Evolutionary conservation across 1,284 basidiomycete genomes (phyloP), one percentile per base, ranked within the genome.

Genomic region (Marasmius sp.): DNA sequence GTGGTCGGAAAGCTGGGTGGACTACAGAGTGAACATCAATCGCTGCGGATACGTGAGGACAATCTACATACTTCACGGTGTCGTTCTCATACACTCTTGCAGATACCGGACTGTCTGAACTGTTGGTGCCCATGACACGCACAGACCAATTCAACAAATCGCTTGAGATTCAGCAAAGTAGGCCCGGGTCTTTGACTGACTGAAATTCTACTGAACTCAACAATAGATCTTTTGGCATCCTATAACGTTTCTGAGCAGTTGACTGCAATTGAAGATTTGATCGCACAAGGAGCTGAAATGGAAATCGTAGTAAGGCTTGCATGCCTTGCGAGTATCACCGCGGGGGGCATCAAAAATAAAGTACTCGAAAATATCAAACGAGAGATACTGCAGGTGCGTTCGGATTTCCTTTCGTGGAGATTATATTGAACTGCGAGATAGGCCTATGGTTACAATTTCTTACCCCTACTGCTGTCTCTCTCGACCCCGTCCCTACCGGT

Each of bases 101-200:
- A 97, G 95, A 99, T 74, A 99, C 95, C 55, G 91, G 91, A 14
- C 74, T 99, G 43, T 95, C 95, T n/a, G 97, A 99, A 76, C 79
- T 93, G 71, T 82, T 99, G 50, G 87, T 96, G 68, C 87, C 90
- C 12, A 80, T 90, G 66, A 98, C 96, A 1, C 83, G 87, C 60
- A 91, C 90, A n/a, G 93, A 97, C 45, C 80, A 89, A 58, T 99
- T 99, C 79, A 95, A 95, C 75, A 91, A 89, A 70, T 91, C 89
- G 20, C 81, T 99, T 10, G 97, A 99, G 78, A 92, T 97, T 18
- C 97, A 99, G 72, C 97, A 99, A 75, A 98, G 94, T 94, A 69
- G 67, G 86, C 71, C 11, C 11, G 45, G 18, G 63, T 39, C 60
- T 37, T 34, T 45, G 7, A 18, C 9, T 58, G n/a, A 59, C 43